Conservation (phyloP, 257 asterid species). For the Solanum lycopersicoides region DNA sequence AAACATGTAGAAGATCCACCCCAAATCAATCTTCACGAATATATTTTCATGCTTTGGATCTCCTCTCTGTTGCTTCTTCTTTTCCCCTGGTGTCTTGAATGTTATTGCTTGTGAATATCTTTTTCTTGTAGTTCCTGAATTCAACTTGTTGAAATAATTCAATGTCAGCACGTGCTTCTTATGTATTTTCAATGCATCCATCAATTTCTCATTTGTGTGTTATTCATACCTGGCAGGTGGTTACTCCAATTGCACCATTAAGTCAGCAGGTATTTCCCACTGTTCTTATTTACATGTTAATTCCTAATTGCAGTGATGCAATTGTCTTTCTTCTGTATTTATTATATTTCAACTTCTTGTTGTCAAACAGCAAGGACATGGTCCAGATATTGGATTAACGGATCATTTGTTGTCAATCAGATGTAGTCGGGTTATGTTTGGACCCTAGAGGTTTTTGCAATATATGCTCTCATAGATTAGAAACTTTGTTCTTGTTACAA, state of each 20-base stretch:
- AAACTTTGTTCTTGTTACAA: not conserved
- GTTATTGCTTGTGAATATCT: not conserved
- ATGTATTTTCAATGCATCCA: not conserved
- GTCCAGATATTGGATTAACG: not conserved
- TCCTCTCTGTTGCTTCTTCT: not conserved
- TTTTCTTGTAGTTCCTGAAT: not conserved
- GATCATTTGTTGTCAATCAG: not conserved
- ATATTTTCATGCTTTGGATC: not conserved
- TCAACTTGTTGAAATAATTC: not conserved
- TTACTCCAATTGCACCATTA: conserved; percentile 95
- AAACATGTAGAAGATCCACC: not conserved
- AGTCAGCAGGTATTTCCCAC: conserved; percentile 84
- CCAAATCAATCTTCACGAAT: not conserved
- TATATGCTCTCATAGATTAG: not conserved
- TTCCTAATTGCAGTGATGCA: not conserved
- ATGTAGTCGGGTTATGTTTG: not conserved
- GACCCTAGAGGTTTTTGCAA: not conserved
- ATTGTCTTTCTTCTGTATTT: not conserved
- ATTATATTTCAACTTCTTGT: not conserved
- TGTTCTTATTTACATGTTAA: not conserved
- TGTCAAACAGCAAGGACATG: not conserved
- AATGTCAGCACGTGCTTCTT: not conserved
- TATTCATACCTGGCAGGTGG: conserved; percentile 61
- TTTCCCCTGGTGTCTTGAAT: not conserved
- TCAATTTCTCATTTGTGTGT: not conserved